phyloP scores from a whole-genome alignment of 129 eudicot genomes.

The Centella asiatica region DNA sequence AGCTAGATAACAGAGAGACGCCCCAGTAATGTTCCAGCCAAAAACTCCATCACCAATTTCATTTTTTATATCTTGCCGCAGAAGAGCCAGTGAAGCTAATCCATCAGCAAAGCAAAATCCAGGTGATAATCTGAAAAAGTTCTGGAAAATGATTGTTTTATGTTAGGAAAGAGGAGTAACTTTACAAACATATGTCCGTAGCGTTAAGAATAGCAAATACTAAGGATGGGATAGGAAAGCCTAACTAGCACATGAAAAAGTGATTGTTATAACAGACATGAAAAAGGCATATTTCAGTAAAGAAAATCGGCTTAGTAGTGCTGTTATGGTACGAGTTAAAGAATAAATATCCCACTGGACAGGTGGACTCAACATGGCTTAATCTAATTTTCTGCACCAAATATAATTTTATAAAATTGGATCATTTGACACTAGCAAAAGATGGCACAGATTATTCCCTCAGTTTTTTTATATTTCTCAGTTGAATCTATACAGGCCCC shows the following conservation, averaged over 20 bases:
- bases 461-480: no score
- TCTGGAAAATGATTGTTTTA: conserved; percentile 41
- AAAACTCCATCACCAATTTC: conserved; percentile 59
- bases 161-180: background rate
- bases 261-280: no score
- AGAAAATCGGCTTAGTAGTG: no score
- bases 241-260: no score
- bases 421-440: background rate
- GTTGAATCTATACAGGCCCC: no score
- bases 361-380: background rate
- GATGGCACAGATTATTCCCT: no score
- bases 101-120: conserved; percentile 99
- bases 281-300: no score
- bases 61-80: conserved; percentile 86
- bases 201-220: background rate
- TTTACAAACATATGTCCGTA: background rate
- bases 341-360: no score
- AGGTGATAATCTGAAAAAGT: conserved; percentile 84
- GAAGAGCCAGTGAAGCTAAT: conserved; percentile 82
- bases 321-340: no score
- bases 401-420: background rate
- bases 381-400: no score
- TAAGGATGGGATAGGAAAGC: no score
- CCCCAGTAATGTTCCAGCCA: conserved; percentile 94
- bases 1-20: conserved; percentile 80